phyloP scores from a whole-genome alignment of 2,329 filamentous ascomycete genomes.

The Tolypocladium tropicale region DNA sequence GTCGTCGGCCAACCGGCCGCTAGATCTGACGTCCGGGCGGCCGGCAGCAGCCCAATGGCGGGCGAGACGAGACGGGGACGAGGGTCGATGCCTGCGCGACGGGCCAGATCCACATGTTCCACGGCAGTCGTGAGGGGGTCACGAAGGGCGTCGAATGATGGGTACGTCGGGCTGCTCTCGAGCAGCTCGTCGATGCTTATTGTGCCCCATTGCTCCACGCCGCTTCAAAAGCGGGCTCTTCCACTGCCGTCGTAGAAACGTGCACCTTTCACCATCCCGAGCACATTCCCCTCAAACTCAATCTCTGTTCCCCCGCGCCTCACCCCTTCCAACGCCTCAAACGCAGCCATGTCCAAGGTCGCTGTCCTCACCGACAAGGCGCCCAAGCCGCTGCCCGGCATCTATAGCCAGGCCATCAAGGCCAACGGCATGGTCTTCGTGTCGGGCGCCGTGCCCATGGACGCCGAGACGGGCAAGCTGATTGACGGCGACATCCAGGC shows the following conservation, averaged over 20 bases:
- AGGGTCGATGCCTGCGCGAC: too few species aligned
- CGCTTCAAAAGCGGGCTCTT: background rate
- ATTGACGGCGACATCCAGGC: constrained; percentile 54
- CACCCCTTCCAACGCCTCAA: background rate
- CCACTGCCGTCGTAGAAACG: background rate
- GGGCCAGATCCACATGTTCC: too few species aligned
- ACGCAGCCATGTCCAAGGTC: constrained; percentile 20
- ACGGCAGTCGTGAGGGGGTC: background rate
- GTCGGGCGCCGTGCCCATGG: constrained; percentile 61
- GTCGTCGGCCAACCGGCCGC: too few species aligned
- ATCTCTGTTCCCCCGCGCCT: background rate
- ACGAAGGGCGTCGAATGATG: background rate
- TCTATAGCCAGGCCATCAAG: constrained; percentile 48
- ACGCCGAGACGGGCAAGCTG: constrained; percentile 45
- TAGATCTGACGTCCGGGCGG: too few species aligned
- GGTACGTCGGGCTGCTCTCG: too few species aligned
- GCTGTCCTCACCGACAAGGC: constrained; percentile 28
- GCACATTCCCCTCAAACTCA: background rate
- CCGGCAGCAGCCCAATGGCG: background rate
- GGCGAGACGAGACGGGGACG: too few species aligned
- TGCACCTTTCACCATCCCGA: background rate
- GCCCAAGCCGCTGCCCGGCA: constrained; percentile 26
- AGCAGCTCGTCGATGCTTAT: too few species aligned
- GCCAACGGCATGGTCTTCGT: constrained; percentile 60
- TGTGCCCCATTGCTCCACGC: background rate